Conservation (phyloP, 495 filamentous ascomycete species). For the Penicillium coffeae region DNA sequence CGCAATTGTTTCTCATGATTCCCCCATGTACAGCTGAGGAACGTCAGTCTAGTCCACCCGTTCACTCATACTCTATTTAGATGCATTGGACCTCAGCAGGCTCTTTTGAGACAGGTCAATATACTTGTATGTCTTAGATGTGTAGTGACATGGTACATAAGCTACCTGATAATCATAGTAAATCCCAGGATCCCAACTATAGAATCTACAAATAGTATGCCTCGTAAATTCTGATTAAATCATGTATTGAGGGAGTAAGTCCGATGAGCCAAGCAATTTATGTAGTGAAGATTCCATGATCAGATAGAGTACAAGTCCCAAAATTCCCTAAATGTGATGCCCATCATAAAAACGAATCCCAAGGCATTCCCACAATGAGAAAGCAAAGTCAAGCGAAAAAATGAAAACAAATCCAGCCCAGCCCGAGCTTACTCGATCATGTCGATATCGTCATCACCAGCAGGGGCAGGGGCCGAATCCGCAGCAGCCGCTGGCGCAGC, state of each 20-base stretch:
- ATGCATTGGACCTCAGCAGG: too few relatives aligned
- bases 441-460: slow-evolving; percentile 55
- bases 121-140: too few relatives aligned
- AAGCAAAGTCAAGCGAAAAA: neutral
- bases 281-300: neutral
- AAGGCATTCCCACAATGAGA: neutral
- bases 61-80: too few relatives aligned
- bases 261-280: neutral
- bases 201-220: too few relatives aligned
- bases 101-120: too few relatives aligned
- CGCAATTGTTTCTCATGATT: neutral
- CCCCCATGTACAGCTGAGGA: neutral
- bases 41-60: neutral
- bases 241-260: too few relatives aligned
- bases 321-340: neutral
- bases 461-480: slow-evolving; percentile 15
- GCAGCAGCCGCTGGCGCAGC: slow-evolving; percentile 8
- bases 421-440: slow-evolving; percentile 47
- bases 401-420: neutral
- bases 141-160: too few relatives aligned
- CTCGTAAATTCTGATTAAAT: too few relatives aligned
- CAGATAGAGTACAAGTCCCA: neutral
- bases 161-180: too few relatives aligned
- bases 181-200: too few relatives aligned
- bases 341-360: neutral